These are phyloP conservation scores for Alternaria ventricosa DNA, from an alignment of 2,329 filamentous ascomycete species.

Conservation along the genomic window DNA sequence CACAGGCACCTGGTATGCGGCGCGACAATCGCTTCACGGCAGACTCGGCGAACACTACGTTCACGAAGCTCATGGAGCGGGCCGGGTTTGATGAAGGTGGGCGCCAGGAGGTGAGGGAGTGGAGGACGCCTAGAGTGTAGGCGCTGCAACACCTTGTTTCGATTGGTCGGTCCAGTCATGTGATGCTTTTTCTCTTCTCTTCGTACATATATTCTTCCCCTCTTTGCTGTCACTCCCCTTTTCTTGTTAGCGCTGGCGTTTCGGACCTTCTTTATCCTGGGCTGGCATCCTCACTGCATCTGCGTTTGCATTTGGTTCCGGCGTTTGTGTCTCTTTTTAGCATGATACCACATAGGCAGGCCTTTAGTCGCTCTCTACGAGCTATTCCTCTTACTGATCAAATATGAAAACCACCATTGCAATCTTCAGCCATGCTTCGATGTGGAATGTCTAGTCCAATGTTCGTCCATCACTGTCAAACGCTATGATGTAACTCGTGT, in stretches of 20 bases:
- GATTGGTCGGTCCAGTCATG: neutral
- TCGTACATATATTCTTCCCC: neutral
- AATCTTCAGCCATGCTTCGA: neutral
- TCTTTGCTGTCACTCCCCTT: neutral
- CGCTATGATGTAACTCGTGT: neutral
- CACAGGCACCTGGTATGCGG: slow-evolving; percentile 39
- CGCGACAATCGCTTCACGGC: slow-evolving; percentile 39
- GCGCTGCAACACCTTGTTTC: neutral
- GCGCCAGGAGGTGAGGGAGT: slow-evolving; percentile 37
- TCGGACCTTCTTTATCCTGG: neutral
- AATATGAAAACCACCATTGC: neutral
- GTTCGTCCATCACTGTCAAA: neutral
- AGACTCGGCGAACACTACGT: slow-evolving; percentile 46
- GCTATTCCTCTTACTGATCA: neutral
- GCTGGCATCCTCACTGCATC: neutral
- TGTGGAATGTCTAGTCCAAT: neutral
- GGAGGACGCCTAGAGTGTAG: slow-evolving; percentile 19
- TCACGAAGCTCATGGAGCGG: slow-evolving; percentile 52
- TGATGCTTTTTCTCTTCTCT: neutral
- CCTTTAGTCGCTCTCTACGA: slow-evolving; percentile 3
- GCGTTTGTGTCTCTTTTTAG: slow-evolving; percentile 3
- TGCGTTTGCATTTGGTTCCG: neutral
- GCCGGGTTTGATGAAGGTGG: slow-evolving; percentile 48
- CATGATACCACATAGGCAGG: slow-evolving; percentile 19
- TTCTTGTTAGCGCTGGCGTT: slow-evolving; percentile 16